Evolutionary conservation across 352 stramenopile genomes (phyloP).

Genomic region (Globisporangium spiculum): DNA sequence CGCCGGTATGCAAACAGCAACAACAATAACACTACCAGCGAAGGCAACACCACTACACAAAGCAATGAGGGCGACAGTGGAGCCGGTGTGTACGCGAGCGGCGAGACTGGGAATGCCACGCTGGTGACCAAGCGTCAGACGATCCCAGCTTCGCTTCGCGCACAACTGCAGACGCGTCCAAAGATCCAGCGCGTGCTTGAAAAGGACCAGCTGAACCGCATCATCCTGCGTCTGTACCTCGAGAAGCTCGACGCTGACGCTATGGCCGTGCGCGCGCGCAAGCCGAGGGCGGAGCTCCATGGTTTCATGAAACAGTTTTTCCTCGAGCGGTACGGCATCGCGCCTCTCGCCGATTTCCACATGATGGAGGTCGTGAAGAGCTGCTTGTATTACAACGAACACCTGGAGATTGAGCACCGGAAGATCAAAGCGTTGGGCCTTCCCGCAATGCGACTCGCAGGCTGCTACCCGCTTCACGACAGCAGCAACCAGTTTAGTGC

Average conservation of each 20-base stretch:
- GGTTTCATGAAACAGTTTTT: not conserved
- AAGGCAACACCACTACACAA: not conserved
- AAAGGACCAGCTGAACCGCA: not conserved
- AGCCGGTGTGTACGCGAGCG: not conserved
- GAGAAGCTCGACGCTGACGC: not conserved
- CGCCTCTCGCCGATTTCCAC: not conserved
- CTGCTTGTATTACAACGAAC: not conserved
- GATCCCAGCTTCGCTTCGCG: not conserved
- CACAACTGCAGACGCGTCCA: not conserved
- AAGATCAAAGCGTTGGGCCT: not conserved
- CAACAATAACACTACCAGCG: not conserved
- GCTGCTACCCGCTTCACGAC: not conserved
- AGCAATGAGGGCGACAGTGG: not conserved
- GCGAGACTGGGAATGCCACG: not conserved
- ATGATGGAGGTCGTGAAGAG: not conserved
- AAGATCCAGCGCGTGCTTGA: not conserved
- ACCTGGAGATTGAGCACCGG: not conserved
- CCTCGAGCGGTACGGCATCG: too few relatives aligned
- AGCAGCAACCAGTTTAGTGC: not conserved
- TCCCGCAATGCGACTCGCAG: not conserved
- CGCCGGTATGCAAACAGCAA: not conserved
- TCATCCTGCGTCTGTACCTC: not conserved
- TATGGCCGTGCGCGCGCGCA: not conserved
- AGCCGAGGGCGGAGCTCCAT: not conserved
- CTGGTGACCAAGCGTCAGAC: not conserved